Base-by-base conservation (phyloP, 2,329 filamentous ascomycete species). In the Cytospora piceae region DNA sequence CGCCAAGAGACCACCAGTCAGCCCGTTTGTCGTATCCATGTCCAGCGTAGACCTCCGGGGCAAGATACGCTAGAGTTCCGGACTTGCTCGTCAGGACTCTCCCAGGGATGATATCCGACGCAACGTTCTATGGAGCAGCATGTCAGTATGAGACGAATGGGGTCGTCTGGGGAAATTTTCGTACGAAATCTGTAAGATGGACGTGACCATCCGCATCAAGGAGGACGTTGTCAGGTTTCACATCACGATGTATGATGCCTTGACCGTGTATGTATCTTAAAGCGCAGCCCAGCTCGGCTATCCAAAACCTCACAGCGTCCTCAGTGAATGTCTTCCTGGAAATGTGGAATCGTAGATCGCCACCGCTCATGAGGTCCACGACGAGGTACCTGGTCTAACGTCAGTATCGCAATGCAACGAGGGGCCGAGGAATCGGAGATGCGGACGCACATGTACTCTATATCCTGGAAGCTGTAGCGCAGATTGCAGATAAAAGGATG, bases 401-500 rank as follows among this genome's bases (percentile, higher is more conserved):
- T 66, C 24, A 73, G 69, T 61, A 51, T 31, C 3, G 32, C 39
- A 39, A 11, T 20, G 32, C n/a, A 54, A n/a, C 29, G 4, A 14
- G n/a, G 53, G 24, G 24, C 56, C 2, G 31, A 29, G 22, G 24
- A n/a, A 39, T 32, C 27, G 15, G n/a, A 34, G 39, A 37, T 22
- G 31, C 49, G 31, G 66, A 78, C 91, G 74, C 83, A 97, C 93
- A 99, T 90, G 80, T 99, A 99, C 78, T 99, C 95, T 73, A 98
- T 93, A 78, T 99, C 95, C 80, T 99, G 95, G 76, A 99, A 99
- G 80, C 94, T 97, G 81, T 98, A 99, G 73, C 95, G 91, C 82
- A 99, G 82, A 78, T 99, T 99, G 82, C 94, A 98, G 72, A 99
- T 91, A 77, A 98, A 99, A 31, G 94, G 93, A 75, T 99, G 95